Evolutionary conservation across 2,329 filamentous ascomycete genomes (phyloP).

Genomic region (Hypoxylon sp.): DNA sequence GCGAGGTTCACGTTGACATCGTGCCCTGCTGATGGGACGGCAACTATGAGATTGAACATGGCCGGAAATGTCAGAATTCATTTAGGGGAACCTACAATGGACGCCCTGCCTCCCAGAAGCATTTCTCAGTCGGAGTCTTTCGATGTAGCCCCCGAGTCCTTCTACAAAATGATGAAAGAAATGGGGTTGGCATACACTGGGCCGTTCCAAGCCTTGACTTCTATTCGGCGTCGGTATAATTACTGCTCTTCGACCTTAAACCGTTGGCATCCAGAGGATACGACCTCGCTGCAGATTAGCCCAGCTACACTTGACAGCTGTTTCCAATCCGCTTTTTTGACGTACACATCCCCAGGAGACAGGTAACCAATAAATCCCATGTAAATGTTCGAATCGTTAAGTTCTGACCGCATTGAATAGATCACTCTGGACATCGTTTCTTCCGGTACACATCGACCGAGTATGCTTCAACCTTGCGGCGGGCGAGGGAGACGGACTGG

Average conservation of each 20-base stretch:
- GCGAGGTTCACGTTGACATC: constrained; percentile 57
- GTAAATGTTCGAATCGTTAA: background rate
- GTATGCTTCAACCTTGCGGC: constrained; percentile 58
- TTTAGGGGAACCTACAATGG: constrained; percentile 50
- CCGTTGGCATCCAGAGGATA: constrained; percentile 56
- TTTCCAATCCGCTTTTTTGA: constrained; percentile 61
- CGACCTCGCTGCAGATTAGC: constrained; percentile 56
- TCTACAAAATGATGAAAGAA: constrained; percentile 60
- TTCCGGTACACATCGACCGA: constrained; percentile 56
- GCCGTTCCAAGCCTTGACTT: constrained; percentile 57
- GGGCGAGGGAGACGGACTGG: constrained; percentile 49
- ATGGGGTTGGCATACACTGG: constrained; percentile 59
- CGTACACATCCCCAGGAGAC: constrained; percentile 60
- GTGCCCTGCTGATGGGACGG: constrained; percentile 52
- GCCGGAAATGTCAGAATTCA: constrained; percentile 54
- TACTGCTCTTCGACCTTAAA: constrained; percentile 55
- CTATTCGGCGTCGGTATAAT: constrained; percentile 56
- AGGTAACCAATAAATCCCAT: constrained; percentile 46
- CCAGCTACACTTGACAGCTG: constrained; percentile 61
- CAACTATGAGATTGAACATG: constrained; percentile 58
- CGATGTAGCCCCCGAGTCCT: constrained; percentile 53
- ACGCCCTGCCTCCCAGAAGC: constrained; percentile 51
- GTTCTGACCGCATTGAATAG: constrained; percentile 40
- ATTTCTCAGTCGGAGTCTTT: constrained; percentile 53
- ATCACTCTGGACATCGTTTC: constrained; percentile 61